phyloP scores from a whole-genome alignment of 2,329 filamentous ascomycete species.

The Thelonectria discophora region DNA sequence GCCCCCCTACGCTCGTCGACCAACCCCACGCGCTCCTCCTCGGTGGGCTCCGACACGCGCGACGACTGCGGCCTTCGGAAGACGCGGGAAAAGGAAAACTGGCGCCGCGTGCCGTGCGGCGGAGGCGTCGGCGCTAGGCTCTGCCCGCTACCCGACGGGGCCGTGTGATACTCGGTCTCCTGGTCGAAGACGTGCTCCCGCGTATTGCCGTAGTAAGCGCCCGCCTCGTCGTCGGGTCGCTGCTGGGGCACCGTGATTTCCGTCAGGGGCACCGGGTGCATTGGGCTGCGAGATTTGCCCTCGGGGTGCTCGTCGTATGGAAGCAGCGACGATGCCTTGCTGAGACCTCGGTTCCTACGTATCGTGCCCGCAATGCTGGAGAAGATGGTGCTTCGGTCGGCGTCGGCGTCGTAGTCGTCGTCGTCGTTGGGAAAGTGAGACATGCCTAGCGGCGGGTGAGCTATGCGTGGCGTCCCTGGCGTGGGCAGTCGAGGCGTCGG shows the following conservation, averaged over 20 bases:
- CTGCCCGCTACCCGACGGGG: slow-evolving; percentile 54
- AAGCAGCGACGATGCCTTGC: slow-evolving; percentile 45
- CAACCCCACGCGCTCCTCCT: slow-evolving; percentile 84
- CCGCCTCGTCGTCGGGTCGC: slow-evolving; percentile 54
- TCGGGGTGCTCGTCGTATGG: slow-evolving; percentile 50
- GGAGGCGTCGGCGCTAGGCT: slow-evolving; percentile 67
- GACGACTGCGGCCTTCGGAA: slow-evolving; percentile 61
- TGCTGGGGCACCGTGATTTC: slow-evolving; percentile 64
- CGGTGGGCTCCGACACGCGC: slow-evolving; percentile 62
- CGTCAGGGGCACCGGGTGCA: slow-evolving; percentile 70
- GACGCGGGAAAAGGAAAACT: slow-evolving; percentile 93
- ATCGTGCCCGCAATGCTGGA: slow-evolving; percentile 67
- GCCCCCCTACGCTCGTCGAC: slow-evolving; percentile 71
- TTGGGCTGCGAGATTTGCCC: slow-evolving; percentile 60
- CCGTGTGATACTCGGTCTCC: slow-evolving; percentile 60
- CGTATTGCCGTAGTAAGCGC: slow-evolving; percentile 50
- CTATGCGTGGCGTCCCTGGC: slow-evolving; percentile 36
- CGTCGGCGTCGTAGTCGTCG: slow-evolving; percentile 65
- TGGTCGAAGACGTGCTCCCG: slow-evolving; percentile 57
- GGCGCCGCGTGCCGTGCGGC: slow-evolving; percentile 70
- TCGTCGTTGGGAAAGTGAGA: slow-evolving; percentile 71
- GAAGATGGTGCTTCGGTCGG: slow-evolving; percentile 58
- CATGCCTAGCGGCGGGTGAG: slow-evolving; percentile 73
- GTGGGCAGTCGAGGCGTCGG: slow-evolving; percentile 37
- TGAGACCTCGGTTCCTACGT: slow-evolving; percentile 47